These are phyloP conservation scores for Suillus sp. DNA, from an alignment of 768 basidiomycete species.

Conservation along the genomic window DNA sequence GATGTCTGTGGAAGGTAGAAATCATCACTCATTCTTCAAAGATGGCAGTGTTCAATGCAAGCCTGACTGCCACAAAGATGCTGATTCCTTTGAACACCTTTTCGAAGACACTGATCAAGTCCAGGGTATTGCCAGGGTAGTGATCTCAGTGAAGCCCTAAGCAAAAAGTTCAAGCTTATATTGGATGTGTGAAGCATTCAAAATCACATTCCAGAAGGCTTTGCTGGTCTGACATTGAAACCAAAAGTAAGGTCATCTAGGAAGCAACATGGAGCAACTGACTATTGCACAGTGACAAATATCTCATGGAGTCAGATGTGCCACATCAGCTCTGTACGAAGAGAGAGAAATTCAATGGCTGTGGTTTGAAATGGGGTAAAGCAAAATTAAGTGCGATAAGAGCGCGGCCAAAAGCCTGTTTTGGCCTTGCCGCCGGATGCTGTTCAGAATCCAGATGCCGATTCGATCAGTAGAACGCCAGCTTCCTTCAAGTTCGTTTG, in stretches of 20 bases:
- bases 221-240: background rate
- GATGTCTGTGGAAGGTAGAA: background rate
- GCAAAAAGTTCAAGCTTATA: background rate
- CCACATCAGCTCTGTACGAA: background rate
- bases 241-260: background rate
- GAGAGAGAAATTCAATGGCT: background rate
- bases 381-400: no score
- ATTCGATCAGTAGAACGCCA: background rate
- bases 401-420: background rate
- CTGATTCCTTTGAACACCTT: background rate
- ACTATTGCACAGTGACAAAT: background rate
- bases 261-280: background rate
- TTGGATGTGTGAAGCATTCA: background rate
- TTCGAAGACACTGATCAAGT: background rate
- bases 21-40: background rate
- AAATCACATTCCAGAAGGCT: background rate
- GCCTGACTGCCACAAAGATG: background rate
- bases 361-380: background rate
- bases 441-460: background rate
- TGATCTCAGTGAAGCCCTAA: background rate
- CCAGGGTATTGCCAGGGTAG: background rate
- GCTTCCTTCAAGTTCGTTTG: background rate
- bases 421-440: background rate
- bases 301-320: background rate
- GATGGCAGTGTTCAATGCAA: background rate